Percentiles rank a stretch among this genome's conserved stretches.
Conservation (phyloP, 768 basidiomycete genomes). For the Asterophora parasitica region DNA sequence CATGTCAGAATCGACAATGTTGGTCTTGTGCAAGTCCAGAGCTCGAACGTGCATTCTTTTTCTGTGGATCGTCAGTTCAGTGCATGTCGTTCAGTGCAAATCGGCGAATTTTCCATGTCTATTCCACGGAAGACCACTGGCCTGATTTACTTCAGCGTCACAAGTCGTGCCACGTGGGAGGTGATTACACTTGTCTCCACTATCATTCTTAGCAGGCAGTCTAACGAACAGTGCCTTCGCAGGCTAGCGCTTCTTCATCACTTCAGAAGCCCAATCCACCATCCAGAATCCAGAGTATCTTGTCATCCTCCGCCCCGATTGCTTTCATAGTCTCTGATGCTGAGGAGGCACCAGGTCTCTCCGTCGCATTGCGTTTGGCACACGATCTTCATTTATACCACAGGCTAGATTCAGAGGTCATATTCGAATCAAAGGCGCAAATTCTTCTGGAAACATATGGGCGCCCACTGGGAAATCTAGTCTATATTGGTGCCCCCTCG, state of each 20-base stretch:
- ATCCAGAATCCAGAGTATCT: constrained; percentile 63
- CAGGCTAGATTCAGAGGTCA: constrained; percentile 61
- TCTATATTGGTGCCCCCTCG: constrained; percentile 48
- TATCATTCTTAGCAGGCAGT: not conserved
- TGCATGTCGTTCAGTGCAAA: constrained; percentile 12
- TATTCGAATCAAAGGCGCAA: constrained; percentile 36
- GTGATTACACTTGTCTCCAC: not conserved
- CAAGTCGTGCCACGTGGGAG: constrained; percentile 3
- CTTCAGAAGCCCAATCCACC: constrained; percentile 24
- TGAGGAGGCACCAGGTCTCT: constrained; percentile 31
- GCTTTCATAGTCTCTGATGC: constrained; percentile 49
- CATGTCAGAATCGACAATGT: constrained; percentile 20
- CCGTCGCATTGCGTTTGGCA: constrained; percentile 60
- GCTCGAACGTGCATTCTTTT: constrained; percentile 28
- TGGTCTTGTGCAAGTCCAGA: constrained; percentile 17
- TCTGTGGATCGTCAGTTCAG: constrained; percentile 21
- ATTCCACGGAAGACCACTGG: constrained; percentile 5
- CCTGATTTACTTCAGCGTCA: constrained; percentile 12
- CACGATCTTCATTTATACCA: constrained; percentile 67
- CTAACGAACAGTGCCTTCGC: not conserved
- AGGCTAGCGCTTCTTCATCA: constrained; percentile 1
- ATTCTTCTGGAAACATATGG: constrained; percentile 14
- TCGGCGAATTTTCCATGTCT: constrained; percentile 14
- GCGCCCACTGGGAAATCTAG: constrained; percentile 44
- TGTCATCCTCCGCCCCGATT: constrained; percentile 50